Percentiles rank a stretch among this genome's conserved stretches.
Conservation (phyloP, 305 asterid species). For the Striga hermonthica region DNA sequence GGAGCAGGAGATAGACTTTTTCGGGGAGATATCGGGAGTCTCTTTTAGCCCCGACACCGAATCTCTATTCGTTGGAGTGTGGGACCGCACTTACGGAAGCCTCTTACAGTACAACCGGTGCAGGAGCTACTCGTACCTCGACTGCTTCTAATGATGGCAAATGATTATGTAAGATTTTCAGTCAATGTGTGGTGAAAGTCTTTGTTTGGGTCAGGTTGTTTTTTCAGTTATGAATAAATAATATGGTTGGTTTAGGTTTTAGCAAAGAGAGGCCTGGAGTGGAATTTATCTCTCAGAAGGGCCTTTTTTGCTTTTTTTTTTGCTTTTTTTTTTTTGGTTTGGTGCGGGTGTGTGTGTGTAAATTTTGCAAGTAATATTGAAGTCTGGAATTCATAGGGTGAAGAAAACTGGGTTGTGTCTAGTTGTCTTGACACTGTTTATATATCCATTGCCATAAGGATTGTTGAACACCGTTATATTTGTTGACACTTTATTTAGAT, state of each 20-base stretch:
- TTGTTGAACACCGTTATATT: too few relatives aligned
- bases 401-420: neutral
- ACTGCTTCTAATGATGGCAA: constrained; percentile 30
- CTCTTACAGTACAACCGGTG: constrained; percentile 51
- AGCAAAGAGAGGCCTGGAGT: constrained; percentile 23
- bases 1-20: constrained; percentile 61
- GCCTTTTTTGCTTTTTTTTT: neutral
- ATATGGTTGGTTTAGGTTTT: constrained; percentile 10
- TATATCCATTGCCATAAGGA: too few relatives aligned
- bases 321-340: neutral
- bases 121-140: constrained; percentile 44
- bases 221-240: constrained; percentile 10
- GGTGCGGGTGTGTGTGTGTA: neutral
- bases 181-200: too few relatives aligned
- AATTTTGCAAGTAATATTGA: neutral
- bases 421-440: neutral
- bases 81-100: constrained; percentile 67
- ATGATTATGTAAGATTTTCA: neutral
- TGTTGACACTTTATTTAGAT: too few relatives aligned
- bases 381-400: neutral
- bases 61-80: constrained; percentile 57
- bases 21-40: constrained; percentile 61
- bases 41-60: constrained; percentile 66
- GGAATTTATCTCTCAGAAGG: neutral
- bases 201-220: neutral